Percentiles rank a stretch among this genome's conserved stretches.
These are phyloP conservation scores for Quercus engelmannii DNA, from an alignment of 306 rosid species.

Conservation along the genomic window DNA sequence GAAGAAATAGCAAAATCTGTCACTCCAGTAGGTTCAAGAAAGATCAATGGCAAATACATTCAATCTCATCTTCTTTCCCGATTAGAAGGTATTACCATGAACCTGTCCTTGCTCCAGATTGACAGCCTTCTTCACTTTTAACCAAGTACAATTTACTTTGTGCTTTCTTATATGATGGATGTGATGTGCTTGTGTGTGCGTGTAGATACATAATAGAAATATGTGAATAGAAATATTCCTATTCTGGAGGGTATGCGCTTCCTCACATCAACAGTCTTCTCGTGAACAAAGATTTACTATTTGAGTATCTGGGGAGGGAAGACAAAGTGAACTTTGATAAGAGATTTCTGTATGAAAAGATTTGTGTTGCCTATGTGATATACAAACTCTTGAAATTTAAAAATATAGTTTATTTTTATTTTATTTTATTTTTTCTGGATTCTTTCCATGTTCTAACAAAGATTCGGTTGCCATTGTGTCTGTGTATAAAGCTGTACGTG, in stretches of 20 bases:
- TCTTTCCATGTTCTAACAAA: not conserved
- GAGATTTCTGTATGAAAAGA: not conserved
- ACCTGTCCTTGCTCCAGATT: conserved; percentile 1
- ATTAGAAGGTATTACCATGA: conserved; percentile 57
- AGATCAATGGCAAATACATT: conserved; percentile 89
- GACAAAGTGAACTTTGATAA: not conserved
- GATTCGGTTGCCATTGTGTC: conserved; percentile 1
- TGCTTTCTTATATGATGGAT: not conserved
- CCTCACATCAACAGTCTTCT: not conserved
- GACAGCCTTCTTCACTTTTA: not conserved
- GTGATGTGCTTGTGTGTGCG: not conserved
- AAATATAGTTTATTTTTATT: not conserved
- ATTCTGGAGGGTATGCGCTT: not conserved
- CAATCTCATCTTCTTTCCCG: conserved; percentile 83
- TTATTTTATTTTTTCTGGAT: not conserved
- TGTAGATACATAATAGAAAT: too few relatives aligned
- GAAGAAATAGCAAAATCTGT: conserved; percentile 72
- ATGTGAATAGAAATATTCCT: not conserved
- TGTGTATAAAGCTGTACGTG: conserved; percentile 50
- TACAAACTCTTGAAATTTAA: not conserved
- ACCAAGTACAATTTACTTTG: not conserved
- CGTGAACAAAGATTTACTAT: not conserved
- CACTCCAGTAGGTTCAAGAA: conserved; percentile 76
- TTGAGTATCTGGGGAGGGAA: not conserved
- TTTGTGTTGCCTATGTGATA: not conserved